Evolutionary conservation across 768 basidiomycete species (phyloP), one percentile per base, ranked within the genome.

Genomic region (Pleurotus eryngii): DNA sequence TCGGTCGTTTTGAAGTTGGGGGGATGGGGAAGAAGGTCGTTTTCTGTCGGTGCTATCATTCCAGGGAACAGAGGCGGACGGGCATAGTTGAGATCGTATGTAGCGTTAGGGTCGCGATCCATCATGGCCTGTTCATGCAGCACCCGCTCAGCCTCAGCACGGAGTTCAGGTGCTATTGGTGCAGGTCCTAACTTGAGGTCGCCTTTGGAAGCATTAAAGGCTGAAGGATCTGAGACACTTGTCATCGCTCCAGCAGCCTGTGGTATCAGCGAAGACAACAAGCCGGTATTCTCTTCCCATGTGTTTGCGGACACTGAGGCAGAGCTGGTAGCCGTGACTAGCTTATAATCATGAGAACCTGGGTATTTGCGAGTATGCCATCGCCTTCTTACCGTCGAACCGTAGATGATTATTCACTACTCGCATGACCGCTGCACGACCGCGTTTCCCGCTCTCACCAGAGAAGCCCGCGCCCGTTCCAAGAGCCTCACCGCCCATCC

Each of bases 321-420:
- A 9, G 89, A 81, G 45, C 82, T 88, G 5, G 86, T 80, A 14
- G 87, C 76, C 8, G 90, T 86, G 11, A 94, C 91, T 91, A 68
- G 18, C 61, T 48, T 53, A 38, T 45, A 57, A 59, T 22, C 42
- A 57, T 73, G 57, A 71, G 63, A 57, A 64, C 43, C 3, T 35
- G 30, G 49, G 18, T 22, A n/a, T 57, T 37, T 12, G 46, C 57
- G 55, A 27, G 24, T 15, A 18, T 37, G 37, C 50, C 58, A 18
- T 55, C 56, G 47, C 38, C 38, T 40, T 54, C 68, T 76, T 73
- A 95, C 95, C 92, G 64, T 95, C 89, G 61, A 98, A 92, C 40
- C 86, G 84, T 37, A 99, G 78, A 67, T 95, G 88, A 68, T 94
- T 95, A 68, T 97, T 97, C 20, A 99, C 89, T 38, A 98, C 93